A percentile compares a stretch with the other conserved stretches of the same genome.
phyloP scores from a whole-genome alignment of 441 rosid genomes.

The Rhodomyrtus psidioides region DNA sequence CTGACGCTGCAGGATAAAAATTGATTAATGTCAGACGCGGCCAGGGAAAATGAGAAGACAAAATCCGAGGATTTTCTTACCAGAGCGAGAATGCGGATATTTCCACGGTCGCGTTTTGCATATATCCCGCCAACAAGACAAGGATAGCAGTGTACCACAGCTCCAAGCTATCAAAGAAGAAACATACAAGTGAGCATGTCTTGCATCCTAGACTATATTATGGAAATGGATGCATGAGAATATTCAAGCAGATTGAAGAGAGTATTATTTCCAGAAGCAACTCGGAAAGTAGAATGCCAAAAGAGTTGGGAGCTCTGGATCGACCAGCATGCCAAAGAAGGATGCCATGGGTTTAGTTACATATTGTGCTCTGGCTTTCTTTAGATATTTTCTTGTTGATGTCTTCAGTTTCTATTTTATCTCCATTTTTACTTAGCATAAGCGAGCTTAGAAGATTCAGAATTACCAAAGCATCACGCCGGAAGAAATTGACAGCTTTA shows the following conservation, averaged over 20 bases:
- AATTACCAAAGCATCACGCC: conserved; percentile 44
- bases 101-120: conserved; percentile 34
- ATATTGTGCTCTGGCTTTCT: not conserved
- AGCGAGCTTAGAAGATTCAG: too few relatives aligned
- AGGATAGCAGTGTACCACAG: conserved; percentile 50
- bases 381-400: not conserved
- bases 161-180: conserved; percentile 31
- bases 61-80: conserved; percentile 12
- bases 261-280: not conserved
- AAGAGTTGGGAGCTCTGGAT: not conserved
- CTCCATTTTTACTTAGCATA: too few relatives aligned
- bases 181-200: not conserved
- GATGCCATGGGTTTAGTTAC: not conserved
- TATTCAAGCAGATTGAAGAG: not conserved
- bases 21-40: not conserved
- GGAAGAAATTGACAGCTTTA: conserved; percentile 8
- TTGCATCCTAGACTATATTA: not conserved
- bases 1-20: conserved; percentile 31
- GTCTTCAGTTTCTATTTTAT: not conserved
- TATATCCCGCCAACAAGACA: conserved; percentile 43
- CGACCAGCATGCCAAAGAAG: not conserved
- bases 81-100: conserved; percentile 56
- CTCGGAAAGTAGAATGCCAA: not conserved
- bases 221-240: not conserved
- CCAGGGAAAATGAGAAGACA: not conserved